These are phyloP conservation scores for Mortierella sp. DNA, from an alignment of 371 early-diverging fungal genomes.

Conservation along the genomic window DNA sequence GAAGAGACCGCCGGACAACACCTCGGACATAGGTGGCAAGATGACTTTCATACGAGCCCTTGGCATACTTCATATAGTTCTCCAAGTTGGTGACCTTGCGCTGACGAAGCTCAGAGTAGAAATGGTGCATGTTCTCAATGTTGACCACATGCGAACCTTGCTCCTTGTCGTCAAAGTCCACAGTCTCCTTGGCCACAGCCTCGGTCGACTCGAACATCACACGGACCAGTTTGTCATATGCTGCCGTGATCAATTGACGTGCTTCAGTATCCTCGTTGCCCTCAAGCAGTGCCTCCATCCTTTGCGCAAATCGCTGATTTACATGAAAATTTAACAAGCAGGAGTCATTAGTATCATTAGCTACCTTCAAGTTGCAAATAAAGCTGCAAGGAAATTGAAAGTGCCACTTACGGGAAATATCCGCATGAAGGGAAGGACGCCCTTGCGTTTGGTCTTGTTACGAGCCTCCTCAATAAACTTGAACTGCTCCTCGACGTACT, in stretches of 20 bases:
- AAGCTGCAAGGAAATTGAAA: neutral
- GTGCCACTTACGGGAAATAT: conserved; percentile 79
- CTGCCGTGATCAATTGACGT: conserved; percentile 79
- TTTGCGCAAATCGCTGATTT: conserved; percentile 78
- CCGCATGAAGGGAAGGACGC: conserved; percentile 88
- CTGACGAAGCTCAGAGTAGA: conserved; percentile 82
- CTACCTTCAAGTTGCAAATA: neutral
- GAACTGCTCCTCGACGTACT: conserved; percentile 90
- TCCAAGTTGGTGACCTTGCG: conserved; percentile 77
- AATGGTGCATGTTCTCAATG: conserved; percentile 93
- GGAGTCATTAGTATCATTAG: neutral
- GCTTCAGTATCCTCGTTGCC: conserved; percentile 72
- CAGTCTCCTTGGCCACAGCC: conserved; percentile 82
- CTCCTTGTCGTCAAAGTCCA: conserved; percentile 90
- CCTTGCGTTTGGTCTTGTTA: conserved; percentile 87
- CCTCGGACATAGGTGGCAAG: conserved; percentile 87
- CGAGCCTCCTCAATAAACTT: conserved; percentile 94
- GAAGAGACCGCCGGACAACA: conserved; percentile 90
- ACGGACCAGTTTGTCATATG: conserved; percentile 88
- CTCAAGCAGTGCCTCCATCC: conserved; percentile 74
- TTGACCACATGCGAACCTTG: conserved; percentile 69
- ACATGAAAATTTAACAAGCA: neutral
- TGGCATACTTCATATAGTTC: conserved; percentile 88
- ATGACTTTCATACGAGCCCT: conserved; percentile 85
- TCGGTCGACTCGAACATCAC: conserved; percentile 94